Conservation (phyloP, 345 rosid species). For the Bruguiera parviflora region DNA sequence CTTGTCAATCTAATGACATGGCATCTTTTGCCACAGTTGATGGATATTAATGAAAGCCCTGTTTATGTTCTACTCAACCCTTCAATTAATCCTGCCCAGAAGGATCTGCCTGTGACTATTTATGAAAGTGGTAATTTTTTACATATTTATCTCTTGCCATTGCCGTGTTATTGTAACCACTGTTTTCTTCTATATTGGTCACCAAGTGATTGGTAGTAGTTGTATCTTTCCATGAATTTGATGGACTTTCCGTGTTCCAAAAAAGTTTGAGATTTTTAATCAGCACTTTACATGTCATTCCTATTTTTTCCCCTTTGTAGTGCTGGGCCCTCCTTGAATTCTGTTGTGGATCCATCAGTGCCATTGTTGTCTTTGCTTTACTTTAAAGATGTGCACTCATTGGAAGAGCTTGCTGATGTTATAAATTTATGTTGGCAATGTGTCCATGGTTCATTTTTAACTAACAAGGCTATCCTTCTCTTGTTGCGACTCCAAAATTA, state of each 20-base stretch:
- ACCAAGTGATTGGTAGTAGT: background rate
- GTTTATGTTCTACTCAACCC: slow-evolving; percentile 90
- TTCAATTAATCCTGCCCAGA: slow-evolving; percentile 74
- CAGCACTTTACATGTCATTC: background rate
- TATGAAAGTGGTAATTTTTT: slow-evolving; percentile 71
- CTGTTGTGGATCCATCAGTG: background rate
- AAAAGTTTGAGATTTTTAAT: background rate
- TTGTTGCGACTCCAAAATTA: background rate
- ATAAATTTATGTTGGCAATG: too few relatives aligned
- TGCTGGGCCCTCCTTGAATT: background rate
- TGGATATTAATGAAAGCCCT: slow-evolving; percentile 97
- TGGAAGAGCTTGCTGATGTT: too few relatives aligned
- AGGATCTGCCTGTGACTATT: slow-evolving; percentile 90
- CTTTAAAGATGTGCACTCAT: too few relatives aligned
- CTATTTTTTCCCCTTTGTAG: background rate
- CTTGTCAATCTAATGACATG: background rate
- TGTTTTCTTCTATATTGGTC: background rate
- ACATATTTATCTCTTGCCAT: background rate
- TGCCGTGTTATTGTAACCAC: background rate
- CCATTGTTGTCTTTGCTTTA: background rate
- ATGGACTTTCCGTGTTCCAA: background rate
- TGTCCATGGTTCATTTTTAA: too few relatives aligned
- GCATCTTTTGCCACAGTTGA: slow-evolving; percentile 54
- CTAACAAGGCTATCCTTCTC: too few relatives aligned
- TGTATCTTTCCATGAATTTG: too few relatives aligned